phyloP scores from a whole-genome alignment of 2,329 filamentous ascomycete genomes.

The Dichotomopilus funicola region DNA sequence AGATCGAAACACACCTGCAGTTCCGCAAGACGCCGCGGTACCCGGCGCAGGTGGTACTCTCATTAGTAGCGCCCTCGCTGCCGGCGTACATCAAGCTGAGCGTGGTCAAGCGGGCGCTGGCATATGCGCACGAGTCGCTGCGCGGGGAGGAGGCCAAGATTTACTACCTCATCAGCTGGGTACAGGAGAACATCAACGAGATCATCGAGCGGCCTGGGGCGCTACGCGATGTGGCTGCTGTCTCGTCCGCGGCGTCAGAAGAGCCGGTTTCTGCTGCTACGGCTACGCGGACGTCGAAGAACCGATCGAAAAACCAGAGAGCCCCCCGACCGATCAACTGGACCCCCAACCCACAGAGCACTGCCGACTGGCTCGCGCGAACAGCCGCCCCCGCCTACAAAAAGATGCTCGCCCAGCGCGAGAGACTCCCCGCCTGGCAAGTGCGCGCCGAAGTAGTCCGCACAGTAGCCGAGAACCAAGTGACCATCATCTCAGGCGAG shows the following conservation, averaged over 20 bases:
- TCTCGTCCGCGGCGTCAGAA: conserved; percentile 60
- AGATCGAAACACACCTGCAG: conserved; percentile 53
- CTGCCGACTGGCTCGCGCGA: conserved; percentile 62
- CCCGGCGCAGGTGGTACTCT: conserved; percentile 63
- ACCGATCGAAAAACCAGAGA: conserved; percentile 29
- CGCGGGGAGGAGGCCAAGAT: conserved; percentile 82
- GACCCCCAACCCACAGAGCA: conserved; percentile 53
- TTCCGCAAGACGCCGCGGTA: conserved; percentile 70
- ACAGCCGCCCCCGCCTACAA: conserved; percentile 61
- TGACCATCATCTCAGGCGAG: conserved; percentile 95
- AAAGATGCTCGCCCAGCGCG: conserved; percentile 67
- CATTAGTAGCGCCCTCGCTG: conserved; percentile 57
- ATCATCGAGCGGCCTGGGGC: conserved; percentile 81
- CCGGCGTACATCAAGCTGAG: conserved; percentile 93
- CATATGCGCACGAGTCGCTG: conserved; percentile 63
- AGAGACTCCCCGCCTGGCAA: conserved; percentile 79
- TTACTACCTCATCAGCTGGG: conserved; percentile 84
- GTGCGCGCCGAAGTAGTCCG: conserved; percentile 69
- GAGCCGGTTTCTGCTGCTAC: conserved; percentile 27
- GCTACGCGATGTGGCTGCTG: conserved; percentile 76
- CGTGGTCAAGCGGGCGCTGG: conserved; percentile 69
- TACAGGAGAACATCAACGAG: conserved; percentile 74
- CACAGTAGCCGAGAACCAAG: conserved; percentile 70
- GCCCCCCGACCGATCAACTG: conserved; percentile 57
- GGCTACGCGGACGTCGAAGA: conserved; percentile 13